These are phyloP conservation scores for Phialemonium atrogriseum DNA, from an alignment of 2,329 filamentous ascomycete genomes.

Conservation along the genomic window DNA sequence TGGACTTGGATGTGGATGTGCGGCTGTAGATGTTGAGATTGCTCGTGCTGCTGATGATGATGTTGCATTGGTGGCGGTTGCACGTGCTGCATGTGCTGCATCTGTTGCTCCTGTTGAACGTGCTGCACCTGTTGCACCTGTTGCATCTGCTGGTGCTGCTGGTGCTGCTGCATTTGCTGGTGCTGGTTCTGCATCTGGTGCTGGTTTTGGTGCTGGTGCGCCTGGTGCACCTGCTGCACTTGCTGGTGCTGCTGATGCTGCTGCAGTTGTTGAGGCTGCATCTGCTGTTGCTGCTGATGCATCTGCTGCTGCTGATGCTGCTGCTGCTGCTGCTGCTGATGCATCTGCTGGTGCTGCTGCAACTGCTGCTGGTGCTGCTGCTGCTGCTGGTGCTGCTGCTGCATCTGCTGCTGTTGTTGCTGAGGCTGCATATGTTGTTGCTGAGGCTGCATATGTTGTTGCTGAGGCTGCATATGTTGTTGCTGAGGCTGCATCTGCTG, in stretches of 20 bases:
- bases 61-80: slow-evolving; percentile 8
- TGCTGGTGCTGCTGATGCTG: slow-evolving; percentile 9
- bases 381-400: slow-evolving; percentile 10
- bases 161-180: slow-evolving; percentile 9
- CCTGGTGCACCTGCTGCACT: slow-evolving; percentile 9
- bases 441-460: slow-evolving; percentile 11
- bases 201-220: slow-evolving; percentile 13
- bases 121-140: slow-evolving; percentile 5
- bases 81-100: slow-evolving; percentile 10
- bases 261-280: slow-evolving; percentile 5
- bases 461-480: slow-evolving; percentile 10
- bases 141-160: slow-evolving; percentile 12
- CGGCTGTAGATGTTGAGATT: slow-evolving; percentile 5
- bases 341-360: slow-evolving; percentile 13
- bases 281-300: slow-evolving; percentile 11
- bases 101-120: slow-evolving; percentile 7
- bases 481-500: slow-evolving; percentile 19
- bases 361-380: slow-evolving; percentile 12
- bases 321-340: slow-evolving; percentile 9
- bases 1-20: slow-evolving; percentile 17
- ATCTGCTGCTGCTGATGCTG: slow-evolving; percentile 9
- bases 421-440: slow-evolving; percentile 11
- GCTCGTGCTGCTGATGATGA: neutral
- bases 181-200: slow-evolving; percentile 9
- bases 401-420: slow-evolving; percentile 12